Percentiles rank a stretch among this genome's conserved stretches.
phyloP scores from a whole-genome alignment of 306 rosid genomes.

The Lathyrus oleraceus region DNA sequence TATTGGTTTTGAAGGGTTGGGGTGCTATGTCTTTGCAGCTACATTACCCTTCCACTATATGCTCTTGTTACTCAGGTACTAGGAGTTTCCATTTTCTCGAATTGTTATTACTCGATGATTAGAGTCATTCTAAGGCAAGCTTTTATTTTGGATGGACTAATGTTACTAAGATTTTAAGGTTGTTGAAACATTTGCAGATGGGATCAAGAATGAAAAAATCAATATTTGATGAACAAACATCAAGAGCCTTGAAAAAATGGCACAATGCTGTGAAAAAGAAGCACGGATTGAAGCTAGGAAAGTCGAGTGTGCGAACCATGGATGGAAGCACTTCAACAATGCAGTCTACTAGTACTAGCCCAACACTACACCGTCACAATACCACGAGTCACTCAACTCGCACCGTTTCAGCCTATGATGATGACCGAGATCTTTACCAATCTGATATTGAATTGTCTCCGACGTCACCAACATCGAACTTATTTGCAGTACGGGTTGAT shows the following conservation, averaged over 20 bases:
- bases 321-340: slow-evolving; percentile 60
- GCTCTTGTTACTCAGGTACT: slow-evolving; percentile 95
- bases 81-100: neutral
- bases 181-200: slow-evolving; percentile 62
- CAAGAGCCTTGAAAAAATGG: slow-evolving; percentile 89
- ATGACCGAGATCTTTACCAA: slow-evolving; percentile 41
- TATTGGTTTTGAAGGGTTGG: slow-evolving; percentile 50
- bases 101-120: neutral
- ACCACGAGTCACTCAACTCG: slow-evolving; percentile 66
- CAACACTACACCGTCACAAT: slow-evolving; percentile 63
- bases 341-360: slow-evolving; percentile 48
- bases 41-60: slow-evolving; percentile 87
- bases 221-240: slow-evolving; percentile 86
- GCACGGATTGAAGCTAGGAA: slow-evolving; percentile 42
- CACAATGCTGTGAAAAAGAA: slow-evolving; percentile 70
- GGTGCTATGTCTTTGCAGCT: slow-evolving; percentile 78
- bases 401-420: slow-evolving; percentile 36
- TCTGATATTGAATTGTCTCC: slow-evolving; percentile 59
- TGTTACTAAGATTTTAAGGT: neutral
- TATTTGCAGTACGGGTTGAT: slow-evolving; percentile 52
- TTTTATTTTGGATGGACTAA: too few species aligned
- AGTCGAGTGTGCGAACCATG: slow-evolving; percentile 40
- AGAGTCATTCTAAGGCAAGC: neutral
- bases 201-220: slow-evolving; percentile 86
- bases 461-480: slow-evolving; percentile 29